Base-by-base conservation (phyloP, 805 yeast genomes). In the Barnettozyma siamensis region DNA sequence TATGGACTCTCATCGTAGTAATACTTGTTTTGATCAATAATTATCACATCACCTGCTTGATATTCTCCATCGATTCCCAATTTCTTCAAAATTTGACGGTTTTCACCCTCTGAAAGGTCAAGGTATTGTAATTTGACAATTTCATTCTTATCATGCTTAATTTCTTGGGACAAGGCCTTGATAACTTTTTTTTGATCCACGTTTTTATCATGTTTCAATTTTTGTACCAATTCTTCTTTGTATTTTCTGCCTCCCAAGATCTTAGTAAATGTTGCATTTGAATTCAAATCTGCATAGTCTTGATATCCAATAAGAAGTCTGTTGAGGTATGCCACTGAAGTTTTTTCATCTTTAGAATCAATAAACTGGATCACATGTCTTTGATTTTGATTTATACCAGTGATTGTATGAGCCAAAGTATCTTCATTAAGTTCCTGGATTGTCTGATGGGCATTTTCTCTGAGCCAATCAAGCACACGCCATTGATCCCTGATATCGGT, bases 401-500 rank as follows among this genome's bases (percentile, higher is more conserved):
- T 13, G 4, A 29, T 7, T 3, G 11, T 31, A 16, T 20, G 41
- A 23, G 6, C 23, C 18, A 11, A 13, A 11, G 8, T 26, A 8
- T 26, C 29, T 8, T 26, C 29, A 0, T 75, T 71, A 38, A 83
- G 59, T 48, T 79, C 80, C 38, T 67, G 70, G 35, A 76, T 60
- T 11, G 70, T 58, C 5, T 89, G 88, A 35, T 65, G 58, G 16
- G 76, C 64, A 35, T 63, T 59, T 7, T 44, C 43, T 24, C 59
- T 54, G 23, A 84, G 60, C 66, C 83, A 84, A 13, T 70, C 55
- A 47, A 68, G 55, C 9, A 84, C 65, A 31, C 63, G 59, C 18
- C 64, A 65, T 15, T 60, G 59, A 47, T 75, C 70, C 47, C 93
- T 69, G 42, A 74, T 70, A 49, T 83, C 86, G 37, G 76, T 76